Evolutionary conservation across 1,284 basidiomycete species (phyloP).

Genomic region (Pseudozyma hubeiensis): DNA sequence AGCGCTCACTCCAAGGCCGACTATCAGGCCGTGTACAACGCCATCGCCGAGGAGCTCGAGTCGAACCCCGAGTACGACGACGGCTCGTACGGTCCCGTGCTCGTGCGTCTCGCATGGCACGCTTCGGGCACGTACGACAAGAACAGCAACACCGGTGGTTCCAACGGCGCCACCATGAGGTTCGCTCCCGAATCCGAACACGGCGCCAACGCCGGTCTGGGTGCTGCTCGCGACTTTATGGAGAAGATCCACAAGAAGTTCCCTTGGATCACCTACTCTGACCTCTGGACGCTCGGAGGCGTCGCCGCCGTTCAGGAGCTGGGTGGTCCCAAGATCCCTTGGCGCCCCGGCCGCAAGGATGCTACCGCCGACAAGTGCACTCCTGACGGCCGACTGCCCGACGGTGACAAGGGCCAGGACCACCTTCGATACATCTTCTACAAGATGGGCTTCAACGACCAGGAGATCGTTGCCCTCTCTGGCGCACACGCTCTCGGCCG

Average conservation of each 20-base stretch:
- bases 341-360: conserved; percentile 70
- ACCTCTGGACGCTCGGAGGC: conserved; percentile 70
- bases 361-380: conserved; percentile 71
- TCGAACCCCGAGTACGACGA: conserved; percentile 61
- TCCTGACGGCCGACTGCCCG: conserved; percentile 94
- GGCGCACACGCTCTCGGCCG: conserved; percentile 96
- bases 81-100: conserved; percentile 71
- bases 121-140: conserved; percentile 82
- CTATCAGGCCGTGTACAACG: conserved; percentile 67
- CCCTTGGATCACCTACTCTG: conserved; percentile 66
- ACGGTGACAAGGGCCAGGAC: conserved; percentile 83
- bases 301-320: conserved; percentile 77
- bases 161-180: conserved; percentile 68
- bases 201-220: conserved; percentile 86
- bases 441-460: conserved; percentile 81
- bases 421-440: conserved; percentile 80
- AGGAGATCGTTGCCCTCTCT: conserved; percentile 82
- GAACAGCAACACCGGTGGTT: conserved; percentile 84
- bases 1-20: conserved; percentile 52
- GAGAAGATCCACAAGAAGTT: conserved; percentile 81
- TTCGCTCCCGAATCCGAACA: conserved; percentile 74
- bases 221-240: conserved; percentile 84
- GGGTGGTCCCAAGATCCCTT: conserved; percentile 68
- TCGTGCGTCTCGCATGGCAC: conserved; percentile 90
- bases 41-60: conserved; percentile 62